Conservation (phyloP, 257 asterid species). For the Solanum appendiculatum region DNA sequence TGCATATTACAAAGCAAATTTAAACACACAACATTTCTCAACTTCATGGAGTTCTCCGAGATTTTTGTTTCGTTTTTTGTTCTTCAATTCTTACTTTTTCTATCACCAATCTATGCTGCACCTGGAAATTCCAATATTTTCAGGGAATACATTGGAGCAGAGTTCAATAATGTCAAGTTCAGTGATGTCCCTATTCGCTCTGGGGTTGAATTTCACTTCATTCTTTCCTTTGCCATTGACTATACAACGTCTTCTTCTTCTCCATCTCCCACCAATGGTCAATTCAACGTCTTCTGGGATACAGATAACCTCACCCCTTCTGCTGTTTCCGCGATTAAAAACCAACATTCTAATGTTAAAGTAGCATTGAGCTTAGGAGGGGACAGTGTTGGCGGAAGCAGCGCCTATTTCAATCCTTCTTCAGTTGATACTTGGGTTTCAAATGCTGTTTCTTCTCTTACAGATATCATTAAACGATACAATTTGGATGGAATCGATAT, state of each 20-base stretch:
- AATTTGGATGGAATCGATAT: slow-evolving; percentile 61
- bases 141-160: slow-evolving; percentile 71
- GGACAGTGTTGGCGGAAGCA: slow-evolving; percentile 36
- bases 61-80: neutral
- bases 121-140: slow-evolving; percentile 37
- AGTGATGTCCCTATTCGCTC: slow-evolving; percentile 55
- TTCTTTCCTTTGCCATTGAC: slow-evolving; percentile 77
- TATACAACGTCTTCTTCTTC: slow-evolving; percentile 49
- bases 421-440: slow-evolving; percentile 55
- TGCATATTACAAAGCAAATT: neutral
- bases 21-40: neutral
- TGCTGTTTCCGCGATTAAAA: slow-evolving; percentile 38
- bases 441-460: slow-evolving; percentile 60
- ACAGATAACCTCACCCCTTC: slow-evolving; percentile 44
- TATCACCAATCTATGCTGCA: neutral
- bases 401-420: slow-evolving; percentile 48
- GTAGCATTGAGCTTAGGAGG: slow-evolving; percentile 66
- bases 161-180: slow-evolving; percentile 48
- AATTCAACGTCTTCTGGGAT: slow-evolving; percentile 64
- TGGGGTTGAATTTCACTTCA: slow-evolving; percentile 68
- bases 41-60: slow-evolving; percentile 19
- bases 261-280: slow-evolving; percentile 53
- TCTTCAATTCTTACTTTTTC: slow-evolving; percentile 5
- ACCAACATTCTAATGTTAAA: slow-evolving; percentile 40
- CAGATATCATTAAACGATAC: slow-evolving; percentile 35